phyloP scores from a whole-genome alignment of 2,329 filamentous ascomycete genomes.

The Aureobasidium sp. region DNA sequence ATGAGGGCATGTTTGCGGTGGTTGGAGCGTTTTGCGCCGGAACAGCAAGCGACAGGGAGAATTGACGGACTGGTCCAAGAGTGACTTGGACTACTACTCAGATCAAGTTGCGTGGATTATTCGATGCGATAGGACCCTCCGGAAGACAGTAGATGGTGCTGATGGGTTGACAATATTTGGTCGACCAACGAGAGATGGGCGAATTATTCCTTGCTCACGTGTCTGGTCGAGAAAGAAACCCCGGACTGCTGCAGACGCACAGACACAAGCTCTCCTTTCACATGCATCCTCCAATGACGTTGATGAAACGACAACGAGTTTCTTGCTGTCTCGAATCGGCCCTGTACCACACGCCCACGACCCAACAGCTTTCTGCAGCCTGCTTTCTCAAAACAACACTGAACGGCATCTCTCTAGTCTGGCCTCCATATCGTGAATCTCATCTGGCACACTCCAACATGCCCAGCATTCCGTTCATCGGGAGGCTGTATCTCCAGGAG shows the following conservation, averaged over 20 bases:
- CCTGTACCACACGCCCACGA: neutral
- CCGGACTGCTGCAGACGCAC: neutral
- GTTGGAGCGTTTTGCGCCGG: neutral
- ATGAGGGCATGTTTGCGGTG: conserved; percentile 66
- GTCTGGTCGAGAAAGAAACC: neutral
- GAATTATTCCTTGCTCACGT: neutral
- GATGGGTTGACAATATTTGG: neutral
- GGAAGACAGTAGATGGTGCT: neutral
- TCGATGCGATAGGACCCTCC: no score
- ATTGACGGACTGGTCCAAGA: neutral
- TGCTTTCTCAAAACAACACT: neutral
- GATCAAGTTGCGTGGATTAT: no score
- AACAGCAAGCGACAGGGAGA: neutral
- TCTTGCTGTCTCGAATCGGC: neutral
- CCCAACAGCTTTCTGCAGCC: neutral
- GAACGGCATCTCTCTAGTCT: neutral
- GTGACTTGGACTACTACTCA: neutral
- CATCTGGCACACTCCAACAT: conserved; percentile 25
- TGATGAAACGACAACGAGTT: neutral
- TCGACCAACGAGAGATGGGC: neutral
- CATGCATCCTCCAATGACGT: neutral
- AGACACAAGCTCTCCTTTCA: conserved; percentile 7
- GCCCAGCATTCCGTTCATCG: conserved; percentile 54
- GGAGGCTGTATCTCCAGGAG: conserved; percentile 56
- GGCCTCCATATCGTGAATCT: neutral